Evolutionary conservation across 2,329 filamentous ascomycete genomes (phyloP).

Genomic region (Basipetospora sp.): DNA sequence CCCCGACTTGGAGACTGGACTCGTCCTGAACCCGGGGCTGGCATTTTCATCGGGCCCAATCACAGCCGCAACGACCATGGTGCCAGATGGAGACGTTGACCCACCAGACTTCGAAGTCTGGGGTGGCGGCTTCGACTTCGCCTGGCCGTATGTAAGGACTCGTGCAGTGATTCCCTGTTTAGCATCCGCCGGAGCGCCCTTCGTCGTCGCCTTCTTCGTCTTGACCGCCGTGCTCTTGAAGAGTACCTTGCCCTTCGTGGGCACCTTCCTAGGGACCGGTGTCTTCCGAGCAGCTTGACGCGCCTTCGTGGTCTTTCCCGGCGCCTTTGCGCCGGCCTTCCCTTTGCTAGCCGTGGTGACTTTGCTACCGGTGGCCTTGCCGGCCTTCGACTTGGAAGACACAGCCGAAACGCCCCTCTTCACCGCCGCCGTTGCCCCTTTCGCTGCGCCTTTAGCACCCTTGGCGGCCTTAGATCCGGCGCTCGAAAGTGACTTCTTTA

Average conservation of each 20-base stretch:
- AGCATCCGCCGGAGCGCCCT: neutral
- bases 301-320: neutral
- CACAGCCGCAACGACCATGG: slow-evolving; percentile 7
- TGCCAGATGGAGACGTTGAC: neutral
- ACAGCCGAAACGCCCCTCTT: slow-evolving; percentile 23
- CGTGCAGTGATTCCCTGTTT: too few species aligned
- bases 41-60: slow-evolving; percentile 5
- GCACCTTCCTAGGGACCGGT: slow-evolving; percentile 3
- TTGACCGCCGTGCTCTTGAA: slow-evolving; percentile 8
- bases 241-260: slow-evolving; percentile 2
- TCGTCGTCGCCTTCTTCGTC: slow-evolving; percentile 9
- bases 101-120: neutral
- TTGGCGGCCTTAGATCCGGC: slow-evolving; percentile 22
- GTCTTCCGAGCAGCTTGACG: neutral
- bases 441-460: slow-evolving; percentile 12
- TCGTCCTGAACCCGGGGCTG: slow-evolving; percentile 1
- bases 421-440: slow-evolving; percentile 16
- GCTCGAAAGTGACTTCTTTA: slow-evolving; percentile 21
- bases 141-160: too few species aligned
- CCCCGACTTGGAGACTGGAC: slow-evolving; percentile 4
- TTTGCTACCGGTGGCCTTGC: slow-evolving; percentile 13
- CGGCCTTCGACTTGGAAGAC: slow-evolving; percentile 15
- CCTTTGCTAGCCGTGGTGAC: slow-evolving; percentile 15
- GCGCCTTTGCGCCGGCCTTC: slow-evolving; percentile 6
- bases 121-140: neutral